Evolutionary conservation across 2,329 filamentous ascomycete genomes (phyloP), one percentile per base, ranked within the genome.

Genomic region (Monilinia fructicola): DNA sequence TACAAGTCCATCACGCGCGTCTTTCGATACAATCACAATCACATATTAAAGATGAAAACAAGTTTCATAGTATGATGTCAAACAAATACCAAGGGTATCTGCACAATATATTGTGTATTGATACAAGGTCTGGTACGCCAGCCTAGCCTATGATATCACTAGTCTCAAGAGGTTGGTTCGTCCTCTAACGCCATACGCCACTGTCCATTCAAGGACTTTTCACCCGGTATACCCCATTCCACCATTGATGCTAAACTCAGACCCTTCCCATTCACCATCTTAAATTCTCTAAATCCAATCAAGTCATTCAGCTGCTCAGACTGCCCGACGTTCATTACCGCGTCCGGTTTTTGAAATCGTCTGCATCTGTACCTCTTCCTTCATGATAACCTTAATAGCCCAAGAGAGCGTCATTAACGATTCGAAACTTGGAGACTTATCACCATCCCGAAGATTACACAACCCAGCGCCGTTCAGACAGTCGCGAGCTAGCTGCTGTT

Each of bases 401-500:
- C 75, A 76, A 65, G 73, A 70, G 66, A 77, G 67, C 71, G 75
- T 76, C 72, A 76, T 75, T 64, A 77, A 70, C 64, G 68, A 64
- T 67, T 74, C 74, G 54, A 74, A 64, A 71, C 73, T 74, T 67
- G 73, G 71, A 65, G 71, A 71, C 60, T 69, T 67, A 56, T 54
- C 64, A 63, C 54, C 64, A 65, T 67, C 68, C 65, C 52, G 68
- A 74, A 69, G 69, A 73, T 68, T 67, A 71, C 68, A 69, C 66
- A 68, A 69, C 69, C 68, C 72, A 67, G 69, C 72, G 71, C 70
- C 65, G 46, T 69, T 72, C 68, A 76, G 71, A 76, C 75, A 76
- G 70, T 72, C 72, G 59, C 67, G 67, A 71, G 69, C 48, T 64
- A 71, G 71, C 69, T 75, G 73, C 71, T 74, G 73, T 71, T 87